Evolutionary conservation across 179 eudicot species (phyloP), one percentile per base, ranked within the genome.

Genomic region (Spergularia azorica): DNA sequence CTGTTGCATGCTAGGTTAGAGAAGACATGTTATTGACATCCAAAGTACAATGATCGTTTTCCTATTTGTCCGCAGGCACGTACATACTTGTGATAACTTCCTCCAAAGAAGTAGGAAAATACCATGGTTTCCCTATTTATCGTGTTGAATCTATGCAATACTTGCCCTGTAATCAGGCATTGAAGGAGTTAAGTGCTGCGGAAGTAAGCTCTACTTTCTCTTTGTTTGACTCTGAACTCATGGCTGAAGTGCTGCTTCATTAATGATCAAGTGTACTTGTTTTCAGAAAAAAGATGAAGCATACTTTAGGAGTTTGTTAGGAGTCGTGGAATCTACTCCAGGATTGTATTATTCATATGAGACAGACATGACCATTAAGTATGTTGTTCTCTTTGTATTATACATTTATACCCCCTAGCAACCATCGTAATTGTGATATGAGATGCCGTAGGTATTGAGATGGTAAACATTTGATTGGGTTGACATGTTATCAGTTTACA

Each of bases 271-370:
- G 9, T 51, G 32, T 71, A n/a, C 14, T 69, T 39, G 55, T 80
- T 57, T 76, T 84, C 95, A 93, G 99, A 91, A 90, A 86, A 95
- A 82, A 82, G 97, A 91, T 72, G 99, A 93, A 80, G 90, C 89
- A 52, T 95, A 95, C 88, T 91, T 90, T 79, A 90, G 82, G 94
- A 88, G 84, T 77, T 80, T 95, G 81, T 84, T 95, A 84, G 89
- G 83, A 86, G 77, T 85, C 76, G 90, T 95, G 84, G 99, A 95
- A 84, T 87, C 94, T 72, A 93, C 99, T 79, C 95, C 97, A 17
- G 95, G 99, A 76, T 86, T 93, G 82, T 95, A 95, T 82, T 93
- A 93, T 85, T 95, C 99, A 43, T 95, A 90, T 73, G 97, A 87
- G 79, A 93, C 99, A 73, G 99, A 95, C 82, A 83, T 93, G 70